A percentile compares a stretch with the other conserved stretches of the same genome.
These are phyloP conservation scores for Diaporthe capsici DNA, from an alignment of 2,329 filamentous ascomycete species.

Conservation along the genomic window DNA sequence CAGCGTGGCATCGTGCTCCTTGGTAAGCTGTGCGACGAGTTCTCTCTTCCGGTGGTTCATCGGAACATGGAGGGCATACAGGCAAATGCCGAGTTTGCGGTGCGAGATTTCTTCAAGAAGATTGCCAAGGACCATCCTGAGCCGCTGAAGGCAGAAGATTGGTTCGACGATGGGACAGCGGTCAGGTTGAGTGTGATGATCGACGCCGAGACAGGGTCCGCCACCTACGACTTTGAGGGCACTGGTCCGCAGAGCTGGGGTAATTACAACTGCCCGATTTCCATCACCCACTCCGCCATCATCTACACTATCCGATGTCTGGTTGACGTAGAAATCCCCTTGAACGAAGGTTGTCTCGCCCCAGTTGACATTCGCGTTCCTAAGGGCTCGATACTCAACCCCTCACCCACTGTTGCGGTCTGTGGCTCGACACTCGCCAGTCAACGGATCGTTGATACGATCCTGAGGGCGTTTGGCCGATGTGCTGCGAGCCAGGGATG, in stretches of 20 bases:
- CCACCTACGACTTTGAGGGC: constrained; percentile 46
- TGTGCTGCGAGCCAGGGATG: constrained; percentile 50
- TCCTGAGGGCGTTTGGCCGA: constrained; percentile 49
- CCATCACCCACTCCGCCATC: constrained; percentile 55
- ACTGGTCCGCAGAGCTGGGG: constrained; percentile 53
- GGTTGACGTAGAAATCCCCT: constrained; percentile 51
- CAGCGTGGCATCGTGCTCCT: constrained; percentile 83
- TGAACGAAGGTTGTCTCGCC: constrained; percentile 54
- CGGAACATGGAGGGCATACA: constrained; percentile 87
- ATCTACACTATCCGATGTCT: constrained; percentile 55
- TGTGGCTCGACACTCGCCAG: constrained; percentile 72
- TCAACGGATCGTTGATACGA: constrained; percentile 50
- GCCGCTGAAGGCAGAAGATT: constrained; percentile 52
- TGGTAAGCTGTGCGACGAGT: constrained; percentile 78
- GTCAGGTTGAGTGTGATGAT: constrained; percentile 53
- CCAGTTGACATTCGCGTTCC: constrained; percentile 52
- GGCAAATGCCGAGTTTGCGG: constrained; percentile 79
- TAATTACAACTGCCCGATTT: constrained; percentile 54
- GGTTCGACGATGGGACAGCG: constrained; percentile 57
- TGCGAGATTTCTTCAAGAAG: constrained; percentile 78
- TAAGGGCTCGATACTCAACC: constrained; percentile 49
- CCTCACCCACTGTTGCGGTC: constrained; percentile 47
- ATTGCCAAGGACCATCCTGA: constrained; percentile 66
- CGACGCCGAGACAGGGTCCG: constrained; percentile 43
- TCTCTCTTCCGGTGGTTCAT: constrained; percentile 79